Base-by-base conservation (phyloP, 2,329 filamentous ascomycete genomes). In the Fusarium cyanostomum region DNA sequence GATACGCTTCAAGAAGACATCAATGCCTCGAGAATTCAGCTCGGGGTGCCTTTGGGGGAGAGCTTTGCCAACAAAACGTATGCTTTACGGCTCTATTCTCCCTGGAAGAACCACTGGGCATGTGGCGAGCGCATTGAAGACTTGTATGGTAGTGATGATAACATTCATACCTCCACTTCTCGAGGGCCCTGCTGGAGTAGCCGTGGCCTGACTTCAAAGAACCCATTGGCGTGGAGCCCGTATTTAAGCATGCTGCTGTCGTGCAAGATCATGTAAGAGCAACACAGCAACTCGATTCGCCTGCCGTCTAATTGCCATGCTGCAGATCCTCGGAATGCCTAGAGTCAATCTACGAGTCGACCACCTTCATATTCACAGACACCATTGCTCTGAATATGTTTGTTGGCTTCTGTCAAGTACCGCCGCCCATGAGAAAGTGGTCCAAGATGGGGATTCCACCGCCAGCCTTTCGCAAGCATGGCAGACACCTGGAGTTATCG, bases 351-450 rank as follows among this genome's bases (percentile, higher is more conserved):
- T 59, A 56, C 5, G 28, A 42, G 8, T 56, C 45, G 1, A 42
- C 10, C 8, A 46, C 39, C 1, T 59, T 59, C 12, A 42, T 59
- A 8, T 59, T 56, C 7, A 59, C 39, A 13, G 52, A 59, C 5
- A 21, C 15, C 1, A 21, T 9, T 13, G 52, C 56, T 15, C n/a
- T 56, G 1, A 35, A 46, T 15, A 34, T 54, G 35, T 49, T 54
- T 54, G 31, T 58, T 12, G 43, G 50, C 6, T 43, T 42, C 26
- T 58, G 49, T 11, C 37, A 58, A 28, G 18, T 38, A 6, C 42
- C 37, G 4, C 18, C 26, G 28, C 9, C 30, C 16, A 24, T 42
- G 35, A n/a, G 31, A n/a, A 27, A 16, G 5, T 18, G 30, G 26
- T 7, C 28, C 9, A 27, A 48, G 11, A n/a, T 33, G 16, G 49